Conservation (phyloP, 495 filamentous ascomycete genomes). For the Talaromyces nanjingensis region DNA sequence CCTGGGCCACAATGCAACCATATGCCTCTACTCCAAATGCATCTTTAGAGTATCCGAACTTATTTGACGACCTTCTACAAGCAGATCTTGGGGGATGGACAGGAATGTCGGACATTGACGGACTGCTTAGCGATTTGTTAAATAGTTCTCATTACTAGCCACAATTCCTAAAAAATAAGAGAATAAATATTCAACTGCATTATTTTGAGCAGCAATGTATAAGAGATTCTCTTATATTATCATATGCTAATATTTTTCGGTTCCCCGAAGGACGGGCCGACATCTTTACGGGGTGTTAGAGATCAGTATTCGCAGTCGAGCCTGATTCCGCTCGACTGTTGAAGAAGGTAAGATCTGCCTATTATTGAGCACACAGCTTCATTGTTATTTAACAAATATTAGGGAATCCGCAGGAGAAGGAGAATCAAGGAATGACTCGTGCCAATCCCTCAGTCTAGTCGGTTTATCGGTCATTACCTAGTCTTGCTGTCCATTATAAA, state of each 20-base stretch:
- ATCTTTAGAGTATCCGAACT: constrained; percentile 14
- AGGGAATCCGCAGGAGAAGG: too few relatives aligned
- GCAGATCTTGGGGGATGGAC: constrained; percentile 22
- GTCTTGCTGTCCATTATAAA: too few relatives aligned
- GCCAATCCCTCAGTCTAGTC: too few relatives aligned
- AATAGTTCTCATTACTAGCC: constrained; percentile 10
- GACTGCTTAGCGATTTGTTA: constrained; percentile 29
- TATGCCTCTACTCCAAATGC: constrained; percentile 7
- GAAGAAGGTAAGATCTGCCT: too few relatives aligned
- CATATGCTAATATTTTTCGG: not conserved
- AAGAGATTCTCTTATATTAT: not conserved
- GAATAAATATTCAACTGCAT: constrained; percentile 1
- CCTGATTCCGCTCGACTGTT: too few relatives aligned
- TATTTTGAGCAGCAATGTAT: not conserved
- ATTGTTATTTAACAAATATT: too few relatives aligned
- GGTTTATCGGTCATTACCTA: too few relatives aligned
- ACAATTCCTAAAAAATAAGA: not conserved
- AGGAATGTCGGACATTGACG: constrained; percentile 26
- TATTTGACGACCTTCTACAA: constrained; percentile 23
- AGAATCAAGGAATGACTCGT: too few relatives aligned
- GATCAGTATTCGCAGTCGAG: too few relatives aligned
- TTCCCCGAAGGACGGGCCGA: not conserved
- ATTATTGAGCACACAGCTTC: too few relatives aligned
- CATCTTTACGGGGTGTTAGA: too few relatives aligned
- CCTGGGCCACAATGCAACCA: not conserved